phyloP scores from a whole-genome alignment of 306 rosid genomes.

The Ormosia semicastrata region DNA sequence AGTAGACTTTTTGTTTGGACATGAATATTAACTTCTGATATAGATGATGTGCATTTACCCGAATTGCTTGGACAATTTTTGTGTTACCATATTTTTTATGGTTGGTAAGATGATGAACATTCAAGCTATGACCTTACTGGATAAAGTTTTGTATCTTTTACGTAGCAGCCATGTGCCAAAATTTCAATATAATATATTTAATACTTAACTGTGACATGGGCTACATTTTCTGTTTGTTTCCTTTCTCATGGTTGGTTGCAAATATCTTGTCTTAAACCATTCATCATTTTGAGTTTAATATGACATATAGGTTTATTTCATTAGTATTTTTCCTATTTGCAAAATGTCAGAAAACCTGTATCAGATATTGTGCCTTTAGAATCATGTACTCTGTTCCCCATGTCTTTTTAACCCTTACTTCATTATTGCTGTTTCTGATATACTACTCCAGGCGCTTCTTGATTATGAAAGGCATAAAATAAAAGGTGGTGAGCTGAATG shows the following conservation, averaged over 20 bases:
- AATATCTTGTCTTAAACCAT: neutral
- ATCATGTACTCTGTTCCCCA: neutral
- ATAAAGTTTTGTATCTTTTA: constrained; percentile 3
- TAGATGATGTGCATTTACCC: constrained; percentile 17
- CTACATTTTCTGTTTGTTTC: constrained; percentile 18
- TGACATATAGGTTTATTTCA: neutral
- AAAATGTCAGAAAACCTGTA: constrained; percentile 8
- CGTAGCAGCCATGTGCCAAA: neutral
- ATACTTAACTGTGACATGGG: neutral
- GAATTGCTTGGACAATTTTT: neutral
- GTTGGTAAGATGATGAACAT: neutral
- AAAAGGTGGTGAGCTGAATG: constrained; percentile 69
- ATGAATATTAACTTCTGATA: neutral
- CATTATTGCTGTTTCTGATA: constrained; percentile 14
- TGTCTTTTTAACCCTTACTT: neutral
- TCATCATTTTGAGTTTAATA: constrained; percentile 8
- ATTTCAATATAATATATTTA: neutral
- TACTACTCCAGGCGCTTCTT: constrained; percentile 79
- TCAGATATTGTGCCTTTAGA: constrained; percentile 18
- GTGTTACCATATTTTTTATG: constrained; percentile 1
- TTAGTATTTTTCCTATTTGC: neutral
- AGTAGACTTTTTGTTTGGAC: neutral
- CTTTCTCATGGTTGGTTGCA: constrained; percentile 13
- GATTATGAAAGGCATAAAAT: constrained; percentile 91
- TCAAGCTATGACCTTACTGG: neutral